A percentile compares a stretch with the other conserved stretches of the same genome.
Conservation (phyloP, 768 basidiomycete genomes). For the Xerocomus potaroensis region DNA sequence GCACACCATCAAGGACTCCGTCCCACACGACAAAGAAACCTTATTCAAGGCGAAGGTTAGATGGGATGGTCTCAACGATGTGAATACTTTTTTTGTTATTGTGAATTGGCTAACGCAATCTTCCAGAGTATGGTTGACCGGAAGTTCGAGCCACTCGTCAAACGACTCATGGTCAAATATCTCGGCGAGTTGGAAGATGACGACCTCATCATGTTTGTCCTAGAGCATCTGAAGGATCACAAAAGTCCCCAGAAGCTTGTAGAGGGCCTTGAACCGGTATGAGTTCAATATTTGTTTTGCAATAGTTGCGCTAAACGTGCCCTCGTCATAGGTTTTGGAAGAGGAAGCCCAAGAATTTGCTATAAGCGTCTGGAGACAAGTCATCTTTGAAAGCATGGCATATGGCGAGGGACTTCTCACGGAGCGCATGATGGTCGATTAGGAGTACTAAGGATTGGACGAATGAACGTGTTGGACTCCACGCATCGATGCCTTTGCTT, state of each 20-base stretch:
- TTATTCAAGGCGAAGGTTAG: constrained; percentile 82
- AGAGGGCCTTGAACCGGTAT: constrained; percentile 87
- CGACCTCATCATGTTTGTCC: constrained; percentile 88
- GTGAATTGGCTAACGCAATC: constrained; percentile 12
- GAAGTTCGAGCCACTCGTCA: constrained; percentile 82
- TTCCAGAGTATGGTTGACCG: constrained; percentile 75
- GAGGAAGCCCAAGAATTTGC: constrained; percentile 83
- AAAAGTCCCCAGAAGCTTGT: constrained; percentile 81
- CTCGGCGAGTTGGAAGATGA: constrained; percentile 92
- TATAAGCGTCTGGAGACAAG: constrained; percentile 82
- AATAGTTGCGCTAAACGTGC: constrained; percentile 1
- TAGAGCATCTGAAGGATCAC: constrained; percentile 90
- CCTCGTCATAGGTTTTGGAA: constrained; percentile 67
- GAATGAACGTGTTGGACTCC: constrained; percentile 14
- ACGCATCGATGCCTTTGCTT: constrained; percentile 24
- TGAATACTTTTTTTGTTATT: constrained; percentile 35
- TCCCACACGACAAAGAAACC: constrained; percentile 74
- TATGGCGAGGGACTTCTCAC: constrained; percentile 87
- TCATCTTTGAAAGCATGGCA: constrained; percentile 94
- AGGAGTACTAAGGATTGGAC: constrained; percentile 14
- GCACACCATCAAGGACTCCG: constrained; percentile 68
- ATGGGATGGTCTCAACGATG: constrained; percentile 90
- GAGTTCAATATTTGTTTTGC: constrained; percentile 30
- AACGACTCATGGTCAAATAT: constrained; percentile 78
- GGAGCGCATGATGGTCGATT: constrained; percentile 79